Evolutionary conservation across 768 basidiomycete species (phyloP), one percentile per base, ranked within the genome.

Genomic region (Leccinellum albellum): DNA sequence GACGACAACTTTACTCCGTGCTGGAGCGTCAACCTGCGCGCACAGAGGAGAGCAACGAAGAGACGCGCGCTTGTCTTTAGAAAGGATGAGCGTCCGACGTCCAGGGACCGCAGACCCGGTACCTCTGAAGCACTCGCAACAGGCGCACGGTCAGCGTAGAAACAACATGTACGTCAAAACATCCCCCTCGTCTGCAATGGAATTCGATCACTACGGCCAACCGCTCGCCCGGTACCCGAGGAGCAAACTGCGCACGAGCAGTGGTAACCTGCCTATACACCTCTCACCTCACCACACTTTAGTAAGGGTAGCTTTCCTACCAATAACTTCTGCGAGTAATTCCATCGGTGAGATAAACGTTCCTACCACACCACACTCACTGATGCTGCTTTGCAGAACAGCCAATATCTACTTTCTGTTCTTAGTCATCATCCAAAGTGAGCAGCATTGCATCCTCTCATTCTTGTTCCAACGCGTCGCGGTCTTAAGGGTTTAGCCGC

Each of bases 271-370:
- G n/a, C n/a, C n/a, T n/a, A n/a, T n/a, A n/a, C n/a, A n/a, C n/a
- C n/a, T n/a, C n/a, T n/a, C n/a, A n/a, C n/a, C n/a, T n/a, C n/a
- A n/a, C n/a, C n/a, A n/a, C n/a, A n/a, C n/a, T n/a, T n/a, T n/a
- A n/a, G n/a, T n/a, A n/a, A n/a, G n/a, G n/a, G n/a, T n/a, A n/a
- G n/a, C n/a, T n/a, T 98, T 97, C 70, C 64, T 98, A 46, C 95
- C 94, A 94, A 91, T 81, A 97, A 98, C 70, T 73, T 98, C 62
- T 91, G 86, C 62, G 94, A 98, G 73, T 96, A 99, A 68, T 99
- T 98, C 69, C 81, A 91, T 59, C 82, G 94, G 87, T 88, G 60
- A 61, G 82, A 65, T 17, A 6, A 35, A 35, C 15, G 15, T 17
- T 15, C 15, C 33, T 35, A 7, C 8, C 33, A 35, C 33, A 35